phyloP scores from a whole-genome alignment of 2,329 filamentous ascomycete species.

The Monascus ruber region DNA sequence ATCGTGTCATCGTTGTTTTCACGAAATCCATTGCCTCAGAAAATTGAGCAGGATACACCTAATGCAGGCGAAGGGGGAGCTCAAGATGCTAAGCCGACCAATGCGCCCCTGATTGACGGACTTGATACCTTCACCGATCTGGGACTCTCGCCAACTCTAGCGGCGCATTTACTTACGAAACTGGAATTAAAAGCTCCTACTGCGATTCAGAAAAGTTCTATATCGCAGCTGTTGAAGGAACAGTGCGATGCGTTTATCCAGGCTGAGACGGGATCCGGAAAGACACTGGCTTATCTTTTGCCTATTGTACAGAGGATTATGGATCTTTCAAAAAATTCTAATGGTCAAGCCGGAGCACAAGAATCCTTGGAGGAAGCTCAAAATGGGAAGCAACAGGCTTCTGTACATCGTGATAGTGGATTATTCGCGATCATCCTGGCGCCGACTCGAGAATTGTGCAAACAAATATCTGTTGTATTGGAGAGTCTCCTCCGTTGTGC shows the following conservation, averaged over 20 bases:
- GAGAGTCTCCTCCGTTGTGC: slow-evolving; percentile 78
- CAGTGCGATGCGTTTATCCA: slow-evolving; percentile 91
- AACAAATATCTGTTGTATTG: slow-evolving; percentile 80
- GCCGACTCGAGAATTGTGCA: slow-evolving; percentile 85
- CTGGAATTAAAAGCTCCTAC: slow-evolving; percentile 84
- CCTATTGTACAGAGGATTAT: slow-evolving; percentile 85
- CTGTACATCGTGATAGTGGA: slow-evolving; percentile 72
- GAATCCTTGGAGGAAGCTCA: slow-evolving; percentile 20
- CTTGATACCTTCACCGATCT: slow-evolving; percentile 77
- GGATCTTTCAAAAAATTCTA: slow-evolving; percentile 43
- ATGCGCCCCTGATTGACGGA: slow-evolving; percentile 77
- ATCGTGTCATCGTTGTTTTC: slow-evolving; percentile 88
- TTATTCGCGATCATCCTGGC: slow-evolving; percentile 90
- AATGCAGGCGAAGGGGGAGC: slow-evolving; percentile 24
- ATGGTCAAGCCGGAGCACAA: slow-evolving; percentile 34
- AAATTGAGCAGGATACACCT: slow-evolving; percentile 29
- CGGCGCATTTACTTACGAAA: slow-evolving; percentile 72
- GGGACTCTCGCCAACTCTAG: slow-evolving; percentile 68
- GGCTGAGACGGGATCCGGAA: slow-evolving; percentile 93
- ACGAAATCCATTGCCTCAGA: slow-evolving; percentile 68
- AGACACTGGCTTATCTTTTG: slow-evolving; percentile 89
- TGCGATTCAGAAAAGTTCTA: slow-evolving; percentile 82
- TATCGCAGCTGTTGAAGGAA: slow-evolving; percentile 66
- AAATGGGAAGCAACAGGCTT: slow-evolving; percentile 23
- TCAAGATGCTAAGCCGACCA: slow-evolving; percentile 58